A percentile compares a stretch with the other conserved stretches of the same genome.
Conservation (phyloP, 176 grass and related monocot genomes). For the Musa schizocarpa region DNA sequence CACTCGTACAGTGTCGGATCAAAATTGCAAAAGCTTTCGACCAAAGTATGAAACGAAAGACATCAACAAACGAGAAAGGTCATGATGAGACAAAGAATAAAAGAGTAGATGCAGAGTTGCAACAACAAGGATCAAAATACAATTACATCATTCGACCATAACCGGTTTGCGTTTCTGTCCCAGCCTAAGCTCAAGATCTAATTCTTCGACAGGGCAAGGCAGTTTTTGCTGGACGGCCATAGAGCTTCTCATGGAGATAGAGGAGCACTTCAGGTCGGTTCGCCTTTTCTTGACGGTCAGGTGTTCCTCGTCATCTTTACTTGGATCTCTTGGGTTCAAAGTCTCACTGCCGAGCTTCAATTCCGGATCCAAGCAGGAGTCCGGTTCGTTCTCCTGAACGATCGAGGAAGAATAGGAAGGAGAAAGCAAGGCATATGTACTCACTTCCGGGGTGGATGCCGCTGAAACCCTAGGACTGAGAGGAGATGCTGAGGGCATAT, state of each 20-base stretch:
- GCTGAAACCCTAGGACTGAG: neutral
- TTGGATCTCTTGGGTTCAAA: neutral
- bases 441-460: neutral
- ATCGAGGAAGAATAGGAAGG: neutral
- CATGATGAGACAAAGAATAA: no score
- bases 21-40: no score
- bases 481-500: neutral
- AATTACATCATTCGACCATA: neutral
- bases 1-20: no score
- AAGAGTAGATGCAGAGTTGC: no score
- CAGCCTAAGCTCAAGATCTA: constrained; percentile 25
- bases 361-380: neutral
- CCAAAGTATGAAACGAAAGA: no score
- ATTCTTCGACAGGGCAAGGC: constrained; percentile 9
- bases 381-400: neutral
- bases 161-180: constrained; percentile 1
- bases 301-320: neutral
- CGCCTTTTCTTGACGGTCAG: neutral
- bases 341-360: neutral
- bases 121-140: no score
- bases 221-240: neutral
- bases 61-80: no score
- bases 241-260: neutral
- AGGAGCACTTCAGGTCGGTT: neutral
- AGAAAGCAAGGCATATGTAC: neutral